Conservation (phyloP, 495 filamentous ascomycete genomes). For the Mytilinidion resinicola region DNA sequence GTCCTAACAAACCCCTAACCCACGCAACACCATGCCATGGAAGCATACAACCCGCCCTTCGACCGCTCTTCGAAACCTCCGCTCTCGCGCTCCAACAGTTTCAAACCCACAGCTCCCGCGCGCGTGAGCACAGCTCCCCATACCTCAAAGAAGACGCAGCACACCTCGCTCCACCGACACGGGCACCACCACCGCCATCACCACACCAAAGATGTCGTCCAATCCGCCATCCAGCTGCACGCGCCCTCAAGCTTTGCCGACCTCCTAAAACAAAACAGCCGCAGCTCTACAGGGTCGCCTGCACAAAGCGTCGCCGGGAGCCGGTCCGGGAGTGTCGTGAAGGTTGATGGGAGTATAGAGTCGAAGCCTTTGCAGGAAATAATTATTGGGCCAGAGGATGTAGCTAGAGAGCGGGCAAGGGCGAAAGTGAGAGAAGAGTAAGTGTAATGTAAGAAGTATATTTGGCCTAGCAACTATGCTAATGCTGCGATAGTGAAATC, state of each 20-base stretch:
- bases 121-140: slow-evolving; percentile 18
- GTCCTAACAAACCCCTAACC: not conserved
- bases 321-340: slow-evolving; percentile 8
- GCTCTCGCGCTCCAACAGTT: slow-evolving; percentile 8
- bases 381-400: slow-evolving; percentile 40
- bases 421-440: slow-evolving; percentile 47
- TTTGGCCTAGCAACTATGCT: not conserved
- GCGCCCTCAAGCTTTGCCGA: slow-evolving; percentile 21
- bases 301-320: slow-evolving; percentile 1
- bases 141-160: slow-evolving; percentile 15
- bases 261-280: slow-evolving; percentile 19
- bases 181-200: slow-evolving; percentile 18
- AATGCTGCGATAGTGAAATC: slow-evolving; percentile 24
- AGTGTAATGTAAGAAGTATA: slow-evolving; percentile 6
- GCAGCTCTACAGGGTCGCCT: slow-evolving; percentile 9
- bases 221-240: slow-evolving; percentile 19
- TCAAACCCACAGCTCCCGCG: slow-evolving; percentile 7
- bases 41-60: slow-evolving; percentile 11
- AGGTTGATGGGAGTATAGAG: not conserved
- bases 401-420: slow-evolving; percentile 38
- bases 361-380: slow-evolving; percentile 4
- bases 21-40: slow-evolving; percentile 17
- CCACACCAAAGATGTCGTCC: slow-evolving; percentile 15
- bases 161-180: slow-evolving; percentile 15
- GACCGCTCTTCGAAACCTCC: not conserved